Percentiles rank a stretch among this genome's conserved stretches.
phyloP scores from a whole-genome alignment of 23 red algal species.

The Gracilariopsis chorda region DNA sequence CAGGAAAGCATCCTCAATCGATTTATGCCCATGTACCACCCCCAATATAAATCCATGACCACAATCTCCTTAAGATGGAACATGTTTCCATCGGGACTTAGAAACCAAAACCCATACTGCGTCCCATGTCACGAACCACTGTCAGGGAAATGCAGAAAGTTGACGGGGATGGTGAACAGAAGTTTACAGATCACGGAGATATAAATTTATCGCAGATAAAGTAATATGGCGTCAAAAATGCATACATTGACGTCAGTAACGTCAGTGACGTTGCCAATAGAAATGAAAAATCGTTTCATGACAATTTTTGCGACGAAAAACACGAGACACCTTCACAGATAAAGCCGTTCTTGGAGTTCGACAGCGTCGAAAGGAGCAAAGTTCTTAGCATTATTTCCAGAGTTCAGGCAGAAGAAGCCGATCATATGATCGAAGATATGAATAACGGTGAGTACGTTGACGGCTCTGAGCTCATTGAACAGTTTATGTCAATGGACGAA shows the following conservation, averaged over 20 bases:
- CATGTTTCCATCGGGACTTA: no score
- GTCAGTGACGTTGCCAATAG: not conserved
- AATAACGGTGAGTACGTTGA: not conserved
- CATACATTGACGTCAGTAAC: no score
- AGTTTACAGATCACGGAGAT: no score
- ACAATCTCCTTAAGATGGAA: no score
- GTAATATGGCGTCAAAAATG: not conserved
- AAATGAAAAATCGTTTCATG: no score
- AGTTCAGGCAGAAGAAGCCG: not conserved
- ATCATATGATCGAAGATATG: not conserved
- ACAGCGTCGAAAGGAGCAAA: not conserved
- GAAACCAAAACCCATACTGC: not conserved
- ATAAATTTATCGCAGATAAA: no score
- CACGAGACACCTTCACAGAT: no score
- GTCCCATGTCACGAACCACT: not conserved
- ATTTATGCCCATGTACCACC: not conserved
- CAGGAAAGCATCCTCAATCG: not conserved
- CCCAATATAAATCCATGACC: no score
- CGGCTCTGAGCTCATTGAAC: not conserved
- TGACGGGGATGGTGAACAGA: no score
- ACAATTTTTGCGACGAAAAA: no score
- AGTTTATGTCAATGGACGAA: not conserved
- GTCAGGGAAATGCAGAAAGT: not conserved
- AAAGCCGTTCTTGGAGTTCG: not conserved
- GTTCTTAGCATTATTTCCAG: not conserved